Conservation (phyloP, 345 rosid genomes). For the Eucalyptus pauciflora region DNA sequence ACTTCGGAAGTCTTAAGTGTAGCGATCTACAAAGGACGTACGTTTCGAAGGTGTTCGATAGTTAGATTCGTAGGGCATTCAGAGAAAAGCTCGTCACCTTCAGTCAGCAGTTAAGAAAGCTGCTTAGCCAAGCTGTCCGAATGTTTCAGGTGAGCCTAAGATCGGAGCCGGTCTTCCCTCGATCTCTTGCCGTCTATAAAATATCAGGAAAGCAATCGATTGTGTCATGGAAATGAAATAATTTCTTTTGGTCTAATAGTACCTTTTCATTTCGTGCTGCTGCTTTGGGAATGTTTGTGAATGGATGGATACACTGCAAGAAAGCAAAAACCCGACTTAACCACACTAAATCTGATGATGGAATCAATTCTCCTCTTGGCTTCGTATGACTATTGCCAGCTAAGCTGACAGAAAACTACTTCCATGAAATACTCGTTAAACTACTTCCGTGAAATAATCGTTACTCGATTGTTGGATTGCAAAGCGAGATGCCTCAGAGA, state of each 20-base stretch:
- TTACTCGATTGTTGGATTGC: background rate
- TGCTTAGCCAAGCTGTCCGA: no score
- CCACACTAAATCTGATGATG: background rate
- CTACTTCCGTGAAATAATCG: background rate
- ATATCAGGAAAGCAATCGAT: background rate
- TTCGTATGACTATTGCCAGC: background rate
- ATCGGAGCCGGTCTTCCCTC: background rate
- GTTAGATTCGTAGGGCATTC: no score
- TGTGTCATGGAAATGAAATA: background rate
- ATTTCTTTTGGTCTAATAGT: no score
- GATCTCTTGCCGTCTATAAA: background rate
- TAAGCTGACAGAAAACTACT: background rate
- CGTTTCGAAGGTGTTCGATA: background rate
- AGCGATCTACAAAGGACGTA: background rate
- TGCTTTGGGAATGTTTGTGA: background rate
- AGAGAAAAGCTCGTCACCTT: no score
- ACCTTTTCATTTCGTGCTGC: background rate
- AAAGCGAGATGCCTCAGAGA: background rate
- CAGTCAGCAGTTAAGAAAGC: no score
- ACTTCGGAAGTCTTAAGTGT: background rate
- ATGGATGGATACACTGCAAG: background rate
- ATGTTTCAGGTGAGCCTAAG: fast-evolving
- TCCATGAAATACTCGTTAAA: background rate
- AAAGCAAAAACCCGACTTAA: background rate
- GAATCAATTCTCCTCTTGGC: background rate